Percentiles rank a stretch among this genome's conserved stretches.
Conservation (phyloP, 2,329 filamentous ascomycete genomes). For the Monosporascus sp. region DNA sequence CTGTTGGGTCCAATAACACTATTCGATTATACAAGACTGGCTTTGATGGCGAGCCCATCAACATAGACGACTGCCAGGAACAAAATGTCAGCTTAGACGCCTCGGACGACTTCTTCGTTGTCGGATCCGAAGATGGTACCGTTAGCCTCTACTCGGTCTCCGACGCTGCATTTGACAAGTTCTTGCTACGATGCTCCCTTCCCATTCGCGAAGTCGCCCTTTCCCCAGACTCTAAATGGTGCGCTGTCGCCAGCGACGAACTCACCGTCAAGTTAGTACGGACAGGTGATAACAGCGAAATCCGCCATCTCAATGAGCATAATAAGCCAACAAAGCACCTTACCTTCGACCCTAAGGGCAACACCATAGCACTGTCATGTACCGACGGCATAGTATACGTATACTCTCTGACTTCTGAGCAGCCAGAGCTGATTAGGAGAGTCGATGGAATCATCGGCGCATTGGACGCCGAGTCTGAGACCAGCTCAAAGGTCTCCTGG, state of each 20-base stretch:
- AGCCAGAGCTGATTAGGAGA: conserved; percentile 76
- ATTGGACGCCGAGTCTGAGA: conserved; percentile 70
- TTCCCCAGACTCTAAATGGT: conserved; percentile 77
- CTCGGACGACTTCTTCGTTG: conserved; percentile 75
- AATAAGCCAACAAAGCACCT: conserved; percentile 85
- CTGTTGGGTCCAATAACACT: conserved; percentile 88
- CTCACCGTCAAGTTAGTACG: conserved; percentile 85
- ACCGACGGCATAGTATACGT: conserved; percentile 87
- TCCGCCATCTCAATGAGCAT: conserved; percentile 79
- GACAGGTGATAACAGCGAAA: conserved; percentile 67
- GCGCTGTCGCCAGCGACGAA: conserved; percentile 94
- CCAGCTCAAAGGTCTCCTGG: conserved; percentile 73
- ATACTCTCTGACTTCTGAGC: conserved; percentile 73
- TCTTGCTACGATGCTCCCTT: conserved; percentile 77
- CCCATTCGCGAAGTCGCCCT: conserved; percentile 82
- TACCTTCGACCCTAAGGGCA: conserved; percentile 76
- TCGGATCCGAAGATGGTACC: conserved; percentile 91
- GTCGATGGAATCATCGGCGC: conserved; percentile 80
- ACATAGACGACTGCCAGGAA: conserved; percentile 86
- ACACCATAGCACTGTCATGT: conserved; percentile 72
- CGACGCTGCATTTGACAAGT: conserved; percentile 68
- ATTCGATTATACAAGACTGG: conserved; percentile 90
- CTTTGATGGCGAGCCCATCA: conserved; percentile 85
- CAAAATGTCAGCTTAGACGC: conserved; percentile 76
- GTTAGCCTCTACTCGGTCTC: conserved; percentile 87